Percentiles rank a stretch among this genome's conserved stretches.
These are phyloP conservation scores for Astrothelium subdiscretum DNA, from an alignment of 495 filamentous ascomycete genomes.

Conservation along the genomic window DNA sequence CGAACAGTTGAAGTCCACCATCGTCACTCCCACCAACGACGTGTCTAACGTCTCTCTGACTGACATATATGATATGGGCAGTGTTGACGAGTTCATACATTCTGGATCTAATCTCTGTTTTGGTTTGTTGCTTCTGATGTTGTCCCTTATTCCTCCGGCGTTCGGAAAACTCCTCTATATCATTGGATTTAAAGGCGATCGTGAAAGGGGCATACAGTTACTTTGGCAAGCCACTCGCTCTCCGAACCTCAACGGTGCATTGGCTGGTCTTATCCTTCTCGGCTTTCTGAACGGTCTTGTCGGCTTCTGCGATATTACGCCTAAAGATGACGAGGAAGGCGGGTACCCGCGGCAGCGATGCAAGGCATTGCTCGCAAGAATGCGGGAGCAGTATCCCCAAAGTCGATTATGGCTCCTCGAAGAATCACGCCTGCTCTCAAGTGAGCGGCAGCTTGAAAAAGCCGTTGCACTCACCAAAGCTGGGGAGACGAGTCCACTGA, in stretches of 20 bases:
- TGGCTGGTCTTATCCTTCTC: constrained; percentile 70
- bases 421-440: constrained; percentile 68
- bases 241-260: constrained; percentile 75
- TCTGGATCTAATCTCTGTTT: constrained; percentile 83
- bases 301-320: constrained; percentile 79
- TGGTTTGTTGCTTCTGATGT: constrained; percentile 69
- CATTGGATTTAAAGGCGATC: constrained; percentile 86
- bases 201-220: constrained; percentile 68
- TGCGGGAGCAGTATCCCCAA: constrained; percentile 69
- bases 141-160: constrained; percentile 83
- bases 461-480: constrained; percentile 52
- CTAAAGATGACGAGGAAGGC: constrained; percentile 39
- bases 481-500: constrained; percentile 58
- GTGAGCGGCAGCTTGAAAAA: constrained; percentile 52
- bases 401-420: constrained; percentile 82
- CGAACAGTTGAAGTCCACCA: neutral
- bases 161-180: constrained; percentile 75
- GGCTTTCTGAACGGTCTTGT: constrained; percentile 81
- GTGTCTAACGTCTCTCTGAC: neutral
- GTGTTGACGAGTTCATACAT: constrained; percentile 76
- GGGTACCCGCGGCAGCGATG: constrained; percentile 67
- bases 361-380: constrained; percentile 52
- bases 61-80: neutral
- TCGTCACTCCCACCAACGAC: neutral
- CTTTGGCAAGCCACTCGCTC: constrained; percentile 84